Evolutionary conservation across 1,284 basidiomycete species (phyloP), one percentile per base, ranked within the genome.

Genomic region (Ustilago tritici): DNA sequence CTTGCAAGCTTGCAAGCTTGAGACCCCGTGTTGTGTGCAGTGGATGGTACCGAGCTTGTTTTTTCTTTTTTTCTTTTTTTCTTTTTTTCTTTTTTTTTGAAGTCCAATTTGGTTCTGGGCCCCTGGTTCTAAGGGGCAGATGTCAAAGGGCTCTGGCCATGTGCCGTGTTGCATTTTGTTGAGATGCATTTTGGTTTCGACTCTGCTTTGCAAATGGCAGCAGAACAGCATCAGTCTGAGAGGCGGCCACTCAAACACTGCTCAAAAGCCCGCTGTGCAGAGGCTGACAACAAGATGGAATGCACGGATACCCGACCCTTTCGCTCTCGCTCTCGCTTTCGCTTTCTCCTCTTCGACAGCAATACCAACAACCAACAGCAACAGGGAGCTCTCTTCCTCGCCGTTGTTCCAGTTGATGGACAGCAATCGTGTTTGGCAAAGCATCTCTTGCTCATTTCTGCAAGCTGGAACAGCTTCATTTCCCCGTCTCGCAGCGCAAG

Each of bases 221-320:
- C 43, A 46, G n/a, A 46, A 46, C 43, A 46, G 43, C 43, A 46
- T 28, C 23, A 28, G 23, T 28, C 23, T 28, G 23, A 28, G 23
- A 28, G 43, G n/a, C 43, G 43, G n/a, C 19, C 40, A 41, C 11
- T 5, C 40, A 41, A 54, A 15, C 11, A 12, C 38, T 59, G 34
- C 46, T 50, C 57, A 41, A 7, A 41, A 19, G 46, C 19, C 34
- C 31, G 14, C 17, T 1, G 3, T 32, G 23, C 28, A 32, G 15
- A 15, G 19, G 6, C 15, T 15, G 31, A 31, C 28, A 38, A 50
- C 10, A 50, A 23, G 10, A 52, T 62, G 61, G 43, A 56, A 50
- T 46, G 61, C 61, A 63, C 61, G 54, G 61, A 56, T 56, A 55
- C 53, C 40, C 61, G 40, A 41, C 35, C 40, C 34, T 55, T 55